Evolutionary conservation across 352 stramenopile genomes (phyloP), one percentile per base, ranked within the genome.

Genomic region (Globisporangium heterothallicum): DNA sequence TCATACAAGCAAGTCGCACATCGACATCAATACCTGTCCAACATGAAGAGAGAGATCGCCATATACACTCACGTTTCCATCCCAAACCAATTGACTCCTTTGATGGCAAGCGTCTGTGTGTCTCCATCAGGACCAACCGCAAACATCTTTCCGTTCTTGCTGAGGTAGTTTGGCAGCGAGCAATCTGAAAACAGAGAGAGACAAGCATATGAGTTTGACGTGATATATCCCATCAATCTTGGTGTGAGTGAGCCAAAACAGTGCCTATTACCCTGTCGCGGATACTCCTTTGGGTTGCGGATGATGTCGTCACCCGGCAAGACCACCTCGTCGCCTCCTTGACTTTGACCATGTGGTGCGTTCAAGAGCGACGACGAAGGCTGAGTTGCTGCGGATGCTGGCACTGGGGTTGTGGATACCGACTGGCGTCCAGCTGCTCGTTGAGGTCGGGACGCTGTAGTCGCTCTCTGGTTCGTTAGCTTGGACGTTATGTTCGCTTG

Each of bases 101-200:
- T 59, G 40, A 67, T 55, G 8, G 42, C 43, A 26, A 67, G 26
- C n/a, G 41, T 18, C 5, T 63, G 34, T 0, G 35, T 53, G 21
- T 59, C 45, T 10, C 59, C 59, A 16, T 50, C 40, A 1, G 54
- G 42, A 29, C 43, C 59, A 13, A 59, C 35, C 9, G 59, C 59
- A 18, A 53, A 60, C n/a, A 67, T 14, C 30, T 60, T 45, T 14
- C 55, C 59, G 19, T 67, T 49, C 49, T 63, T 67, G 44, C 54
- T 63, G 21, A 57, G 40, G 49, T 67, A 67, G 45, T 60, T 63
- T 27, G 55, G 54, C 14, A 63, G 29, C 16, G 27, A 19, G 22
- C 54, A 61, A 12, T 41, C 54, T 61, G 13, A 30, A 25, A 5
- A 19, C 18, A n/a, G 25, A 51, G 9, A 21, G 6, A 7, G 9